A percentile compares a stretch with the other conserved stretches of the same genome.
phyloP scores from a whole-genome alignment of 306 rosid species.

The Cucurbita moschata region DNA sequence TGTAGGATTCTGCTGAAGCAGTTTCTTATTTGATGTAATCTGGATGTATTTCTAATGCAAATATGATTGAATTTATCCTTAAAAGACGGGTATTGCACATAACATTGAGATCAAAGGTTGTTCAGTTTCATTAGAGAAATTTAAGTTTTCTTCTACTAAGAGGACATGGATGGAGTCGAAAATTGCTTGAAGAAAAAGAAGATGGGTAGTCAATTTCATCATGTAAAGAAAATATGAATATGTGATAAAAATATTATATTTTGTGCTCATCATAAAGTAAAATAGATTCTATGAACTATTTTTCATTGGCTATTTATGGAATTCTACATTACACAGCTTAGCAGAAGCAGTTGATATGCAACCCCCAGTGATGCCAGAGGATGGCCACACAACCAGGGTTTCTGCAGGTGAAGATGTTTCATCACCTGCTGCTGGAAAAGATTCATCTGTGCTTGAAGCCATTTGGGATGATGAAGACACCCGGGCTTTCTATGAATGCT shows the following conservation, averaged over 20 bases:
- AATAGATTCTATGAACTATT: not conserved
- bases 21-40: not conserved
- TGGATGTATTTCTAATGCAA: not conserved
- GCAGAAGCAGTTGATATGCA: slow-evolving; percentile 99
- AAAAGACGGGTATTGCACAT: not conserved
- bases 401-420: slow-evolving; percentile 80
- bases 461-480: slow-evolving; percentile 99
- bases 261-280: not conserved
- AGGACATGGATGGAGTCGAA: not conserved
- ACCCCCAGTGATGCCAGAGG: slow-evolving; percentile 99
- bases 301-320: slow-evolving; percentile 3
- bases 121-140: not conserved
- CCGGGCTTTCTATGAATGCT: slow-evolving; percentile 80
- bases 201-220: not conserved
- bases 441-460: slow-evolving; percentile 64
- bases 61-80: not conserved
- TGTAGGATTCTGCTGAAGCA: not conserved
- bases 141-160: not conserved
- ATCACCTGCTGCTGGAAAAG: slow-evolving; percentile 74
- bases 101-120: not conserved
- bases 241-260: not conserved
- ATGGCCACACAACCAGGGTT: slow-evolving; percentile 93
- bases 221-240: not conserved
- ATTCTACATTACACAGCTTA: slow-evolving; percentile 37
- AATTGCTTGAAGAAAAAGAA: not conserved